These are phyloP conservation scores for Saccharomycopsis microspora DNA, from an alignment of 805 yeast genomes.

Conservation along the genomic window DNA sequence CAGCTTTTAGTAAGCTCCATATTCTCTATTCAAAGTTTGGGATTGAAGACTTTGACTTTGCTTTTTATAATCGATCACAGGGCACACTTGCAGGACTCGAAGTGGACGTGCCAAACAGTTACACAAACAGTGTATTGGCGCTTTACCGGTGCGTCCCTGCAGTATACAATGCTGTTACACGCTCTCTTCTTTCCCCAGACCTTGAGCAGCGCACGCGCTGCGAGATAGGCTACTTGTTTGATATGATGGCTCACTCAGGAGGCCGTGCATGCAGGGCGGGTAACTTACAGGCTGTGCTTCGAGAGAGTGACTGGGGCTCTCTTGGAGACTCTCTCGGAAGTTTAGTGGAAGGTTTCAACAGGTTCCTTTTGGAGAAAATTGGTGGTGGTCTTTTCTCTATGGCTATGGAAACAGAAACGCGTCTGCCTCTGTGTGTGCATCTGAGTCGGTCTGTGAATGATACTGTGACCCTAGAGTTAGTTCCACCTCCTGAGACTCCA, in stretches of 20 bases:
- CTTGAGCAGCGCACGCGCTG: conserved; percentile 26
- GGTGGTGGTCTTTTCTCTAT: conserved; percentile 25
- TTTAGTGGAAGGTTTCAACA: conserved; percentile 41
- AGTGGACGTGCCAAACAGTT: conserved; percentile 69
- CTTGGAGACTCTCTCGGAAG: conserved; percentile 36
- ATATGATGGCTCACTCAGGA: conserved; percentile 76
- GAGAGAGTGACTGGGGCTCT: conserved; percentile 42
- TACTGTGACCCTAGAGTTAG: conserved; percentile 20
- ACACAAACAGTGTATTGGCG: conserved; percentile 70
- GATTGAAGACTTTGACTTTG: conserved; percentile 87
- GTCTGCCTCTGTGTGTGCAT: conserved; percentile 29
- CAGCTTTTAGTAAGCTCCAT: conserved; percentile 62
- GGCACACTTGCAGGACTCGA: conserved; percentile 79
- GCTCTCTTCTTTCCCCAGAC: conserved; percentile 42
- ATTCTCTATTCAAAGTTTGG: conserved; percentile 85
- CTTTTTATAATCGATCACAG: conserved; percentile 49
- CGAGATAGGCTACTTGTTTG: conserved; percentile 82
- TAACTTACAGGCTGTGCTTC: conserved; percentile 56
- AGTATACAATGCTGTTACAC: conserved; percentile 52
- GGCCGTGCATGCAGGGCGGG: conserved; percentile 75
- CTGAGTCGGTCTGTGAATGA: conserved; percentile 29
- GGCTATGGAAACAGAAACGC: conserved; percentile 30
- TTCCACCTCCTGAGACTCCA: background rate
- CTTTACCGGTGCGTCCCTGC: conserved; percentile 68
- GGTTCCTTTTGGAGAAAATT: conserved; percentile 41